Base-by-base conservation (phyloP, 768 basidiomycete genomes). In the Termitomyces sp. region DNA sequence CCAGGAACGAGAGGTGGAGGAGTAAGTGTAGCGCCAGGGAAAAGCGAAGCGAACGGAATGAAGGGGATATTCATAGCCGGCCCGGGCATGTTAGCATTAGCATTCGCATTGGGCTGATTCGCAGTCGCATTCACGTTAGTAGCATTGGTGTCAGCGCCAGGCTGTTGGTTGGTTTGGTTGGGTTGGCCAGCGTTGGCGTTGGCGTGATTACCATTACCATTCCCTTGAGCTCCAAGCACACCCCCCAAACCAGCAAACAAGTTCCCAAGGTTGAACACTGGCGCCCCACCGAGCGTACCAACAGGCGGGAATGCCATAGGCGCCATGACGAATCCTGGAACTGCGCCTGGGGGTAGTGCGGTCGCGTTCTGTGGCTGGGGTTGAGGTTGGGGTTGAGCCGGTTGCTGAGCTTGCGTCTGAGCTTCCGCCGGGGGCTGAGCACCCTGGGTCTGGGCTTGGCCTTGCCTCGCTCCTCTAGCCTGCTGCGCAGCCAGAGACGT, bases 41-140 rank as follows among this genome's bases (percentile, higher is more conserved):
- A 49, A 7, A 49, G 35, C 15, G 48, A 35, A 25, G 48, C 16
- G 5, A 49, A 49, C 35, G 48, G 48, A 3, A 49, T 18, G 7
- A 49, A 49, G 7, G 48, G 48, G 16, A 49, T 49, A 3, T 49
- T 49, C 48, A 49, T 36, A 15, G 23, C 48, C 48, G 48, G 47
- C 23, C 47, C 47, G 18, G 20, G 33, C 9, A 10, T 16, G 16
- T 48, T 23, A 11, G 33, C 46, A 10, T 25, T 12, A 12, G 23
- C 47, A 10, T 25, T 12, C 6, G 23, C 47, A 3, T 10, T 25
- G 2, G 33, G 15, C 23, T 42, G 42, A 18, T 49, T 36, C n/a
- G 43, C 29, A n/a, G n/a, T n/a, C n/a, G 23, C 47, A n/a, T n/a
- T n/a, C n/a, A n/a, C n/a, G 7, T 10, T 25, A 1, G 33, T 36